A percentile compares a stretch with the other conserved stretches of the same genome.
phyloP scores from a whole-genome alignment of 257 asterid genomes.

The Nicotiana tabacum region DNA sequence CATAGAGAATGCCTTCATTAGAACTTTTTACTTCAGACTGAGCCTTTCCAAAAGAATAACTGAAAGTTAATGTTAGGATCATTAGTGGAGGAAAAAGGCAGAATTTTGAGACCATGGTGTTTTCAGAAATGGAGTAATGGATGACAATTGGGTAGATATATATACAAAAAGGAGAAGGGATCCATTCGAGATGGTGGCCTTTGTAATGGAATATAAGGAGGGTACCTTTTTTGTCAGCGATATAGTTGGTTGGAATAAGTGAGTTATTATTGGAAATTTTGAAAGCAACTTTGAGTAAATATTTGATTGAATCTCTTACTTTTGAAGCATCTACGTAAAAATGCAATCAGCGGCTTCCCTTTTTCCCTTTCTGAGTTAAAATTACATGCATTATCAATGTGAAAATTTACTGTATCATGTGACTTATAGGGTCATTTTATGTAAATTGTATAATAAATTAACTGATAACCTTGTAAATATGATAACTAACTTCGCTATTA shows the following conservation, averaged over 20 bases:
- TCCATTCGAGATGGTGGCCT: background rate
- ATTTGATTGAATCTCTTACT: background rate
- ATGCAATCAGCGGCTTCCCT: background rate
- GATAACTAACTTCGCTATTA: background rate
- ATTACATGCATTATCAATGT: background rate
- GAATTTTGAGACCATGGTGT: constrained; percentile 21
- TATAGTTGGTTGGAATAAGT: constrained; percentile 12
- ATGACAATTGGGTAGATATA: background rate
- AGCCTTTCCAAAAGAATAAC: background rate
- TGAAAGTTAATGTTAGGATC: constrained; percentile 3
- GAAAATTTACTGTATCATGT: background rate
- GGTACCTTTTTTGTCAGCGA: constrained; percentile 8
- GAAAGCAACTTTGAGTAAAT: constrained; percentile 7
- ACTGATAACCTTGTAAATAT: background rate
- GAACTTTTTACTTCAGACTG: background rate
- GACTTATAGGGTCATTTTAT: background rate
- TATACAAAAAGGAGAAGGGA: background rate
- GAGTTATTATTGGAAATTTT: constrained; percentile 10
- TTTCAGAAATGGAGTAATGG: background rate
- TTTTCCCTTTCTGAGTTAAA: background rate
- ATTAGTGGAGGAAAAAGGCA: background rate
- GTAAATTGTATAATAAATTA: background rate
- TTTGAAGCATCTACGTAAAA: background rate
- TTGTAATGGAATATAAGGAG: background rate
- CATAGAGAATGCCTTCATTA: background rate